Evolutionary conservation across 83 land plant species (phyloP).

Genomic region (Thuja plicata): DNA sequence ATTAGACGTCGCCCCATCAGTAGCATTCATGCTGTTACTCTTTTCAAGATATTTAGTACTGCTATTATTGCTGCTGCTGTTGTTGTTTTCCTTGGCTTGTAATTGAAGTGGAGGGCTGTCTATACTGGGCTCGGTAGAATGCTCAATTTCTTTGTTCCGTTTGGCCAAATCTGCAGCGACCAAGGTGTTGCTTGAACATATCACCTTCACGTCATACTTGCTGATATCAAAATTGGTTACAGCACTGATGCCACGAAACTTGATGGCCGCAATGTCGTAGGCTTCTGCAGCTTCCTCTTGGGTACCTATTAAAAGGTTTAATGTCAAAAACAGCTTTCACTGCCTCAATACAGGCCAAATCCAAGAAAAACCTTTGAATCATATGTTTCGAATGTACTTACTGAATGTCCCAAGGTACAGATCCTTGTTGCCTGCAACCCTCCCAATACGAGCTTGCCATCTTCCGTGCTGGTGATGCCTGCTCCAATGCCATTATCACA

Average conservation of each 20-base stretch:
- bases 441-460: conserved; percentile 71
- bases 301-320: conserved; percentile 18
- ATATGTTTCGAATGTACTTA: conserved; percentile 21
- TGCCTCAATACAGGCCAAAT: background rate
- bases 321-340: background rate
- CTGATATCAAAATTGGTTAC: conserved; percentile 76
- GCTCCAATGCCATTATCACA: background rate
- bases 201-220: conserved; percentile 58
- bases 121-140: background rate
- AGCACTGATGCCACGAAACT: conserved; percentile 45
- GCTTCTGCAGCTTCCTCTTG: conserved; percentile 54
- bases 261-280: conserved; percentile 48
- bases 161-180: conserved; percentile 51
- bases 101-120: background rate
- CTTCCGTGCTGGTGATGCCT: conserved; percentile 72
- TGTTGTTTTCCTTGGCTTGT: background rate
- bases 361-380: background rate
- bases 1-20: background rate
- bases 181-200: conserved; percentile 54
- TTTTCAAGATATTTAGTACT: background rate
- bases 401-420: conserved; percentile 69
- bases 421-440: conserved; percentile 73
- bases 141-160: conserved; percentile 24
- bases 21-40: background rate
- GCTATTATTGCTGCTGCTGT: background rate